Base-by-base conservation (phyloP, 257 asterid species). In the Lycium barbarum region DNA sequence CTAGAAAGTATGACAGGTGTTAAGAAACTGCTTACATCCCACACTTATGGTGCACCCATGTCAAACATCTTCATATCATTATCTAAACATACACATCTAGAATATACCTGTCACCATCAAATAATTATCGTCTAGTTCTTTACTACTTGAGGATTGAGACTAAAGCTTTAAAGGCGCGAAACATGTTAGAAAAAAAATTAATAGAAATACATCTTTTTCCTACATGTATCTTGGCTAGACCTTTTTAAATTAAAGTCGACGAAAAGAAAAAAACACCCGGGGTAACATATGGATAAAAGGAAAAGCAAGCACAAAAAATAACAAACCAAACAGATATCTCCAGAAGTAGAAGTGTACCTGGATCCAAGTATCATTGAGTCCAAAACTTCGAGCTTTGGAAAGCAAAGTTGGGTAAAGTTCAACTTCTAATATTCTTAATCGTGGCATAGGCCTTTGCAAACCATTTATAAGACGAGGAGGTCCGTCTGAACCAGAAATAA, bases 301-400 rank as follows among this genome's bases (percentile, higher is more conserved):
- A 81, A 38, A 57, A 81, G 72, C 73, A 61, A 71, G 45, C 51
- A 71, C 51, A 22, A 17, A 65, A 33, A 43, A 67, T 36, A 35
- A 33, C 74, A 53, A 83, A 61, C 74, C 67, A 81, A 81, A 72
- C 14, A 85, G 79, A 74, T 67, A 59, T 86, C 79, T 59, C 80
- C 45, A 26, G 59, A 40, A 49, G 79, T 63, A 86, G 62, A 26
- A 82, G 57, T 58, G 63, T 89, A 94, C 99, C 96, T 95, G 94
- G 90, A 97, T 92, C 99, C 99, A 97, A 87, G 90, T 84, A 90
- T 95, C 98, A 63, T 92, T 94, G 40, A 97, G 92, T 87, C 99
- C 99, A 88, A 95, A 97, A 89, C 98, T 97, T 85, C 99, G 98
- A 88, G 99, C 99, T 92, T 97, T 95, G 87, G 99, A 97, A 80